phyloP scores from a whole-genome alignment of 495 filamentous ascomycete species.

The Glutinoglossum americanum region DNA sequence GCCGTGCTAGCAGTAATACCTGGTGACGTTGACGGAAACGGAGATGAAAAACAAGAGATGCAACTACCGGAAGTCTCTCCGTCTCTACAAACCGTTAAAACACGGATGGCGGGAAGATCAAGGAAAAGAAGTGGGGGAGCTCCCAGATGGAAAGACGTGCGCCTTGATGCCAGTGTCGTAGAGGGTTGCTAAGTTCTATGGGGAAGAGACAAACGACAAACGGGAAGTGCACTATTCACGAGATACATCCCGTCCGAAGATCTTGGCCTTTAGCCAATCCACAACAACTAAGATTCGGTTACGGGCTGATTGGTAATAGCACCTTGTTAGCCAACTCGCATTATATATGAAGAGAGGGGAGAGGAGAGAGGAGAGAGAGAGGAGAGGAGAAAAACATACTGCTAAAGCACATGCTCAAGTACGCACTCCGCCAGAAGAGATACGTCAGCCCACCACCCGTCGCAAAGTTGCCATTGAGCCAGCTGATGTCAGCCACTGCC shows the following conservation, averaged over 20 bases:
- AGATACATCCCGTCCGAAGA: slow-evolving; percentile 90
- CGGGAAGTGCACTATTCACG: slow-evolving; percentile 37
- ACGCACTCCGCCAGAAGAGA: slow-evolving; percentile 93
- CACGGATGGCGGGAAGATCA: too few species aligned
- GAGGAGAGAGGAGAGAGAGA: neutral
- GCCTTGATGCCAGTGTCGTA: neutral
- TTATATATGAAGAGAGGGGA: neutral
- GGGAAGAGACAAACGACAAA: too few species aligned
- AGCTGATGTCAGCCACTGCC: slow-evolving; percentile 92
- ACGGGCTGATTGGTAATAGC: slow-evolving; percentile 38
- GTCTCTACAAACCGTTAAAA: too few species aligned
- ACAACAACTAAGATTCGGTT: slow-evolving; percentile 82
- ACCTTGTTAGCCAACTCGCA: slow-evolving; percentile 5
- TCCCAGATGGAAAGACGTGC: neutral
- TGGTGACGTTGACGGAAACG: too few species aligned
- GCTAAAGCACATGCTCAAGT: slow-evolving; percentile 99
- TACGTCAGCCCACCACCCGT: slow-evolving; percentile 61
- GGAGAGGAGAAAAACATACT: slow-evolving; percentile 33
- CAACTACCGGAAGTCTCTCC: too few species aligned
- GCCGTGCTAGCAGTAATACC: too few species aligned
- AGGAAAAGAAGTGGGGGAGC: too few species aligned
- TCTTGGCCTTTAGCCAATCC: slow-evolving; percentile 90
- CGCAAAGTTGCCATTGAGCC: slow-evolving; percentile 90
- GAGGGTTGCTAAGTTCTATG: neutral
- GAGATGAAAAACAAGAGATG: too few species aligned